Base-by-base conservation (phyloP, 495 filamentous ascomycete genomes). In the Aspergillus coremiiformis region DNA sequence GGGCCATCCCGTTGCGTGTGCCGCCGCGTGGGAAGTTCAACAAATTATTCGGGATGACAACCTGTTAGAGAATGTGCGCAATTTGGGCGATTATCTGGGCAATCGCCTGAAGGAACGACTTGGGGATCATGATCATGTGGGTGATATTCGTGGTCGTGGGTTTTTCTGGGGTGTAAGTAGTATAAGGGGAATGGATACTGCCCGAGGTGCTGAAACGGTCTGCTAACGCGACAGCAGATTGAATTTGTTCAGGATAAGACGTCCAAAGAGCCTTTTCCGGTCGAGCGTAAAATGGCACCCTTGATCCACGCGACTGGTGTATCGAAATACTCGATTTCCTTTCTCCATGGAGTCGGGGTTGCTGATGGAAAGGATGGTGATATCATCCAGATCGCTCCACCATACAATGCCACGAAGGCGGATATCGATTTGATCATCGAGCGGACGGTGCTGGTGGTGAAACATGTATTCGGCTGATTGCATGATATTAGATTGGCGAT, bases 341-440 rank as follows among this genome's bases (percentile, higher is more conserved):
- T 92, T 8, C 89, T 92, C 56, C 84, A 85, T 6, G 85, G 84
- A 1, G 69, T 69, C 15, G 89, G 86, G 2, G 81, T 81, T 1
- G 77, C 70, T 2, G 84, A 89, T 62, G 86, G 86, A 0, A 59
- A 72, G 32, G 67, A 63, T 26, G 88, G 87, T 0, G 89, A 95
- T 62, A 81, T 88, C 64, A 68, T 91, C 20, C 72, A 89, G 43
- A 57, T 94, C 53, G 78, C 84, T 3, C 89, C 89, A 0, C 72
- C 88, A 1, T 93, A 85, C 63, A 90, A 79, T 39, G 71, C 84
- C 35, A 79, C 75, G 1, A 55, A 59, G 5, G 70, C 70, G 1
- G 83, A 86, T n/a, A 70, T 88, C 32, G 77, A 81, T 48, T 62
- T 60, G 58, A 83, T 87, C 21, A 71, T 80, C 24, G 63, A 68